phyloP scores from a whole-genome alignment of 805 yeast species.

The Cyberlindnera saturnus region DNA sequence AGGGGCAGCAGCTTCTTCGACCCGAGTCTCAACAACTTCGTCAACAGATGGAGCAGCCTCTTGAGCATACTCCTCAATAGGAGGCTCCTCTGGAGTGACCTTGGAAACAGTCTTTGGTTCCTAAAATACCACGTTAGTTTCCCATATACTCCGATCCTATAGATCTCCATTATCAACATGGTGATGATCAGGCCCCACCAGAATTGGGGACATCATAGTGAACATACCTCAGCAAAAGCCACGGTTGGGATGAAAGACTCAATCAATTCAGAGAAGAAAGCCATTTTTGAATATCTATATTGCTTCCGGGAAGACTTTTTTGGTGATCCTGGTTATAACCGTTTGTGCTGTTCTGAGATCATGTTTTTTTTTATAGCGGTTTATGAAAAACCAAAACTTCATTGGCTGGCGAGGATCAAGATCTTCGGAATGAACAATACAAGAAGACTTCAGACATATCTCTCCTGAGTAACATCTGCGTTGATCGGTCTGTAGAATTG shows the following conservation, averaged over 20 bases:
- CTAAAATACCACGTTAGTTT: not conserved
- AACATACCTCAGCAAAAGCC: slow-evolving; percentile 63
- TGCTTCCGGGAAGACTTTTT: not conserved
- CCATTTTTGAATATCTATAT: slow-evolving; percentile 5
- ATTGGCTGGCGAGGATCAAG: not conserved
- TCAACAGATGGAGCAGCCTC: slow-evolving; percentile 1
- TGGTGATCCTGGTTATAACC: not conserved
- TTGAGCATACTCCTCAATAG: slow-evolving; percentile 5
- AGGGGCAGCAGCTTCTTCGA: not conserved
- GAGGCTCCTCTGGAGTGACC: slow-evolving; percentile 4
- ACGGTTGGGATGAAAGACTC: slow-evolving; percentile 72
- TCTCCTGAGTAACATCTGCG: no score
- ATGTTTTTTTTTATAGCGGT: not conserved
- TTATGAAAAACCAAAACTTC: slow-evolving; percentile 1
- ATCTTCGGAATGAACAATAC: no score
- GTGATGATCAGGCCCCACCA: not conserved
- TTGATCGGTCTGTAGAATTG: no score
- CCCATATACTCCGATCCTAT: no score
- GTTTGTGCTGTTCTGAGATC: not conserved
- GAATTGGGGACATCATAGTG: not conserved
- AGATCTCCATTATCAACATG: not conserved
- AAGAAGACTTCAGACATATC: no score
- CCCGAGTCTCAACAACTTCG: no score
- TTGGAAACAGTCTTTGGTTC: not conserved
- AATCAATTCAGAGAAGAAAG: slow-evolving; percentile 35